Base-by-base conservation (phyloP, 2,329 filamentous ascomycete genomes). In the Venturia aucupariae region DNA sequence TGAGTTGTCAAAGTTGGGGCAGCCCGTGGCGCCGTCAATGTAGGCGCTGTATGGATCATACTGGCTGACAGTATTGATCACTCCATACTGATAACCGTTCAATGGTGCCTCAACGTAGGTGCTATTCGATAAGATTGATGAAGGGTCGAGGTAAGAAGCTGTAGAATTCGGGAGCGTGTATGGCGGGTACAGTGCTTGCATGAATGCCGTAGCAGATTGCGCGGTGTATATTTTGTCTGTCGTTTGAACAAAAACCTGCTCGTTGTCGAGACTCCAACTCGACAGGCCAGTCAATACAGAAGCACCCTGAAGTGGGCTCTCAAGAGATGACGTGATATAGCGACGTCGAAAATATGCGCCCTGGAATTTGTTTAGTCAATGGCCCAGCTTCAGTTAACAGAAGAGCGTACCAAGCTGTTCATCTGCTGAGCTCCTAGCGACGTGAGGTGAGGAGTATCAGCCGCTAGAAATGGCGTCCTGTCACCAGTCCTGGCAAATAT, bases 131-230 rank as follows among this genome's bases (percentile, higher is more conserved):
- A 81, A 71, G 11, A 78, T 68, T 22, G 74, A 76, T n/a, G 75
- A 72, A 6, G 72, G 69, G 65, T 77, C 72, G 27, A 75, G 68
- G 44, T 72, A 61, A 22, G 66, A 55, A 17, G 38, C 59, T 5
- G 65, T 67, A 62, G 71, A 71, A 41, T 67, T 65, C 60, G 71
- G 72, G 4, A 75, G 72, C 3, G 72, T 70, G 60, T 73, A 71
- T 1, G 83, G 82, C 41, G 84, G 84, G 70, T 86, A 86, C 11
- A 86, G 73, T 8, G 82, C 84, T 70, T 86, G 83, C 76, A 86
- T 79, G 68, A 86, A 86, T 2, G 84, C 83, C 68, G 84, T 81
- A 15, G 83, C 83, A 3, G 83, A 84, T 1, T 79, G 79, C 41
- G 79, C 70, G 2, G 78, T 76, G 64, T 78, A 78, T 65, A 81